A percentile compares a stretch with the other conserved stretches of the same genome.
These are phyloP conservation scores for Yamadazyma triangularis DNA, from an alignment of 1,139 yeast genomes.

Conservation along the genomic window DNA sequence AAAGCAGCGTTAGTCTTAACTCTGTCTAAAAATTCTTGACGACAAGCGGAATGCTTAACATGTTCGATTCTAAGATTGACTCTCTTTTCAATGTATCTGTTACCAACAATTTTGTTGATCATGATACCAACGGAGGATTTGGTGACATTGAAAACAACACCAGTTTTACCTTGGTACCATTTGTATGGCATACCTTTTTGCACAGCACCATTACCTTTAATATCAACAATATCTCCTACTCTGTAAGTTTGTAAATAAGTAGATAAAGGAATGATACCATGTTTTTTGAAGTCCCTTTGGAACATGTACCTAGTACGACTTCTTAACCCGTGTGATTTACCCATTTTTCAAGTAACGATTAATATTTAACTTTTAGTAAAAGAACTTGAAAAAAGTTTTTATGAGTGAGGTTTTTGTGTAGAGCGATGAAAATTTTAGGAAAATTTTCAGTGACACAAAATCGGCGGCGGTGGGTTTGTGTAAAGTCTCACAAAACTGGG, in stretches of 20 bases:
- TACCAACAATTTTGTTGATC: slow-evolving; percentile 96
- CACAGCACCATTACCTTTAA: slow-evolving; percentile 98
- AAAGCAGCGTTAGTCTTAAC: slow-evolving; percentile 94
- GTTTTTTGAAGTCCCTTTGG: slow-evolving; percentile 99
- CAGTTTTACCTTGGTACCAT: slow-evolving; percentile 99
- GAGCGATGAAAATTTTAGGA: not conserved
- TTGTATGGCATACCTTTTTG: slow-evolving; percentile 99
- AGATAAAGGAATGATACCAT: slow-evolving; percentile 91
- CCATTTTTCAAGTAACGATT: slow-evolving; percentile 12
- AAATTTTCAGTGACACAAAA: not conserved
- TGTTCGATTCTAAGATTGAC: slow-evolving; percentile 98
- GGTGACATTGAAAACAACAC: slow-evolving; percentile 98
- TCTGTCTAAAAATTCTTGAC: slow-evolving; percentile 98
- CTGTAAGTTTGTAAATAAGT: slow-evolving; percentile 97
- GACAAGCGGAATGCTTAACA: slow-evolving; percentile 99
- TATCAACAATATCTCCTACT: slow-evolving; percentile 99
- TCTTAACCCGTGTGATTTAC: slow-evolving; percentile 87
- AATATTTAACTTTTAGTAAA: no score
- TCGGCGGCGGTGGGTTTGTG: no score
- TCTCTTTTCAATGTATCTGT: slow-evolving; percentile 99
- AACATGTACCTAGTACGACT: slow-evolving; percentile 99
- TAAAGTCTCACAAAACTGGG: no score
- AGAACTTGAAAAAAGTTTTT: no score
- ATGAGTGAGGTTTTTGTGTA: not conserved
- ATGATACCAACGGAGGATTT: slow-evolving; percentile 97